Base-by-base conservation (phyloP, 257 asterid species). In the Ajuga chamaepitys region DNA sequence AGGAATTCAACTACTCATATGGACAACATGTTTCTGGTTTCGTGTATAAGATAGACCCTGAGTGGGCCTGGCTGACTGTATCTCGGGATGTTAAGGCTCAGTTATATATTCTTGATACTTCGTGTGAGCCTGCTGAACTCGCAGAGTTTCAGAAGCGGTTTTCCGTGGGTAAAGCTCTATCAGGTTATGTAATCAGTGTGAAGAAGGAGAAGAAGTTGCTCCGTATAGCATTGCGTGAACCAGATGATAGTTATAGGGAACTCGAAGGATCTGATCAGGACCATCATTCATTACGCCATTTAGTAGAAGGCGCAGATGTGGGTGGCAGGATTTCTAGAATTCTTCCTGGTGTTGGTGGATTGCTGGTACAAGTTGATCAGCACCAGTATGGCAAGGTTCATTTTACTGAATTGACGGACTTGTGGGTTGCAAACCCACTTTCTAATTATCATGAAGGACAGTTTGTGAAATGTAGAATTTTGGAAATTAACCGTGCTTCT, bases 241-340 rank as follows among this genome's bases (percentile, higher is more conserved):
- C 83, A 44, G 68, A 67, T 66, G 64, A 25, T 20, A 38, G 67
- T 37, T 67, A 64, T 17, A 72, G 58, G 58, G 78, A 67, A 45
- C 58, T 44, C 63, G 21, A 55, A 53, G 76, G 66, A 48, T 75
- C 58, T 68, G 78, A 59, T 66, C 48, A 70, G 32, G 32, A 67
- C 13, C 73, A 74, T 70, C 70, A 44, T 30, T 69, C 58, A 51
- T 17, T 70, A 71, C 18, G 71, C 48, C 96, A 82, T 78, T 60
- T 94, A 74, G 62, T 50, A 59, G 86, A 85, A 79, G 96, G 93
- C 41, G 66, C 74, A 70, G 28, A 70, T 66, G 84, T 88, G 70
- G 96, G 95, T 78, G 99, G 99, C 66, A 82, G 91, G 77, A 78
- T 94, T 66, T 94, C 93, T 55, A 88, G 82, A 73, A 78, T 90